A percentile compares a stretch with the other conserved stretches of the same genome.
Conservation (phyloP, 495 filamentous ascomycete genomes). For the Talaromyces ruber region DNA sequence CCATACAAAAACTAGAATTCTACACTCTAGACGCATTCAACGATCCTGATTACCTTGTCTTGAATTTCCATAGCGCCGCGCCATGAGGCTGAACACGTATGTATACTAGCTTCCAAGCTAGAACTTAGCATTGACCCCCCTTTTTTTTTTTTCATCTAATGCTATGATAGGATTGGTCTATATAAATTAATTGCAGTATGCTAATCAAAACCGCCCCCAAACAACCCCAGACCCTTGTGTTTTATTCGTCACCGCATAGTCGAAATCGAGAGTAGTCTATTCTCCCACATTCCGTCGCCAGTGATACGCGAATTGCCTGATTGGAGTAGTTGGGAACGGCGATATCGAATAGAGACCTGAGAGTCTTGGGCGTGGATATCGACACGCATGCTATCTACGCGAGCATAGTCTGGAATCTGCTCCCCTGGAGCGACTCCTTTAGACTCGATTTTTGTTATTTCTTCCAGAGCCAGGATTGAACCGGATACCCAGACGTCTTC, state of each 20-base stretch:
- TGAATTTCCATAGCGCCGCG: background rate
- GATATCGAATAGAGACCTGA: background rate
- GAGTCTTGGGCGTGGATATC: background rate
- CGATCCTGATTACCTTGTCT: background rate
- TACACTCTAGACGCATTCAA: background rate
- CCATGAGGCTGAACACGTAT: background rate
- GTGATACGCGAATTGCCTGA: background rate
- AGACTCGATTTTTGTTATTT: background rate
- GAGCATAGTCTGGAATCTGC: slow-evolving; percentile 7
- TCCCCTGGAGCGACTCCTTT: background rate
- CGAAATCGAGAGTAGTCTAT: background rate
- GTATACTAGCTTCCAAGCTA: background rate
- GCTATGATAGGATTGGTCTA: background rate
- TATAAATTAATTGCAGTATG: background rate
- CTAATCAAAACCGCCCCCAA: background rate
- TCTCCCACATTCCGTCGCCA: background rate
- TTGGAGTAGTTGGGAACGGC: background rate
- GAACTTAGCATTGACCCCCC: background rate
- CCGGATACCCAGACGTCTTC: background rate
- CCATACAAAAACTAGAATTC: too few relatives aligned
- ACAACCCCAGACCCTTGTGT: background rate
- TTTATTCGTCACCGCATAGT: background rate
- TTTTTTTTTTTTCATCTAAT: background rate
- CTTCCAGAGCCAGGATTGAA: background rate
- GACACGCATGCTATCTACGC: slow-evolving; percentile 8